These are phyloP conservation scores for Phanerodontia chrysosporium DNA, from an alignment of 768 basidiomycete species.

Conservation along the genomic window DNA sequence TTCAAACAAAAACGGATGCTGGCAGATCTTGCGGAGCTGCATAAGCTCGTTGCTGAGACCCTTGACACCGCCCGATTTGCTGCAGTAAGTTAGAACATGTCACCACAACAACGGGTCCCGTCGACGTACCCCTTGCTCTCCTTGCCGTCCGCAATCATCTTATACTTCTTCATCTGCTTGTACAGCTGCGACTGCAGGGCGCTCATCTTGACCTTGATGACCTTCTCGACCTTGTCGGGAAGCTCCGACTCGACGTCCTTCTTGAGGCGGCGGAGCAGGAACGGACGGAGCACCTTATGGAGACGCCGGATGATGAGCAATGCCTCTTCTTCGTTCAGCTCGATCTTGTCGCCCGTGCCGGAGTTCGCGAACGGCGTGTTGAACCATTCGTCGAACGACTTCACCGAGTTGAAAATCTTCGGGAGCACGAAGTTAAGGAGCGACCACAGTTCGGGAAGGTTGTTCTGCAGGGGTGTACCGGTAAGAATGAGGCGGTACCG, in stretches of 20 bases:
- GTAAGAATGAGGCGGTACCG: slow-evolving; percentile 92
- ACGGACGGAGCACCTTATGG: slow-evolving; percentile 94
- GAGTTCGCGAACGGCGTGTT: slow-evolving; percentile 99
- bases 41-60: slow-evolving; percentile 93
- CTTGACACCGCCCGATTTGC: slow-evolving; percentile 62
- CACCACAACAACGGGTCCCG: too few species aligned
- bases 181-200: slow-evolving; percentile 89
- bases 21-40: slow-evolving; percentile 97
- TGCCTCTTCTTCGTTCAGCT: slow-evolving; percentile 99
- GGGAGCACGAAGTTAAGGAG: slow-evolving; percentile 93
- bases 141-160: slow-evolving; percentile 88
- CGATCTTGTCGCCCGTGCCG: slow-evolving; percentile 97
- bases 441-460: slow-evolving; percentile 93
- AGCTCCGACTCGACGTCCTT: slow-evolving; percentile 95
- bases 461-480: slow-evolving; percentile 95
- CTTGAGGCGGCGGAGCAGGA: slow-evolving; percentile 88
- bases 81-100: not conserved
- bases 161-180: slow-evolving; percentile 97
- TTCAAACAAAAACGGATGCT: slow-evolving; percentile 95
- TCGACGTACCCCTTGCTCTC: slow-evolving; percentile 72
- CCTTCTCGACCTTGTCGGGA: slow-evolving; percentile 97
- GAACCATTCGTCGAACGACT: slow-evolving; percentile 99
- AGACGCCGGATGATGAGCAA: slow-evolving; percentile 93
- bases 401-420: slow-evolving; percentile 97
- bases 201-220: slow-evolving; percentile 95